Evolutionary conservation across 495 filamentous ascomycete species (phyloP), one percentile per base, ranked within the genome.

Genomic region (Aspergillus leporis): DNA sequence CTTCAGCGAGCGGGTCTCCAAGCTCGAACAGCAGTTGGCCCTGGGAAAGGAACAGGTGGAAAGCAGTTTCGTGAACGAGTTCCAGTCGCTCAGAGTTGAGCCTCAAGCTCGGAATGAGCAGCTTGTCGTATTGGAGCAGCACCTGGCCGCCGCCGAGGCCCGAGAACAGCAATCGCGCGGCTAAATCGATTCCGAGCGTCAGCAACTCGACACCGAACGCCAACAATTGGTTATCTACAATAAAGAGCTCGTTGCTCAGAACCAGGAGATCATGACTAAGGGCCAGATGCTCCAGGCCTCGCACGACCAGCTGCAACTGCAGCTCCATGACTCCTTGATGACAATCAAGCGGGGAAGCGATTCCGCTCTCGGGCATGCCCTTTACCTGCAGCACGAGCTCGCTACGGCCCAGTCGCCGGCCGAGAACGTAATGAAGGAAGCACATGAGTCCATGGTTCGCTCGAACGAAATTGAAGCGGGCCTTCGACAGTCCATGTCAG

Each of bases 401-500:
- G 36, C 23, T 7, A 36, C 55, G 47, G 30, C 46, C 12, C 14
- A 36, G 16, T n/a, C 25, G n/a, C 13, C 25, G n/a, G 31, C 49
- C 16, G 53, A 58, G 2, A 22, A 9, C 3, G 6, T 41, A 13
- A 9, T 34, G 13, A 13, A 14, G 31, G 47, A 63, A 36, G 30
- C 46, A 16, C 51, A 61, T 31, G 30, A 21, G 13, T 22, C 53
- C 12, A 13, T 36, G 18, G 21, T 16, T 1, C 56, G 34, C 21
- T 19, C 41, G 0, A 36, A 55, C 4, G 7, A 46, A 50, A 50
- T 6, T 3, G 53, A 36, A 34, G 22, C 5, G 5, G n/a, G 4
- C 19, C 43, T 56, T 38, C 59, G 25, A 1, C 32, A 51, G 22
- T 30, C 59, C 0, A 62, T 62, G 53, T 16, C 40, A 9, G 59